Percentiles rank a stretch among this genome's conserved stretches.
These are phyloP conservation scores for Phytophthora meadii DNA, from an alignment of 352 stramenopile genomes.

Conservation along the genomic window DNA sequence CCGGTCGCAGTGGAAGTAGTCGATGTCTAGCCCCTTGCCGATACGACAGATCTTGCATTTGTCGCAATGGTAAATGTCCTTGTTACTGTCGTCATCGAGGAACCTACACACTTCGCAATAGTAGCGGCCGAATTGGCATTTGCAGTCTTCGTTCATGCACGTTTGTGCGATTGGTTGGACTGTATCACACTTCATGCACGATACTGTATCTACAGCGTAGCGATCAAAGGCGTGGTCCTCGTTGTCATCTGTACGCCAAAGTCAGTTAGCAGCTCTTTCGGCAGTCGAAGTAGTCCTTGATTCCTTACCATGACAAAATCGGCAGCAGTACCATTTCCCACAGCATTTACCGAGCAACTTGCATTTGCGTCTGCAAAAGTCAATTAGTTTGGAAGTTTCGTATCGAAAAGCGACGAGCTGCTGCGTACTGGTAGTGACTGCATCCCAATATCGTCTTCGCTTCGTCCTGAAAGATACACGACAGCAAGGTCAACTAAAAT, in stretches of 20 bases:
- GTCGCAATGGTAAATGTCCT: conserved; percentile 98
- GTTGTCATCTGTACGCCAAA: conserved; percentile 56
- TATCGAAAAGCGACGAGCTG: background rate
- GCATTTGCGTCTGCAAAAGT: conserved; percentile 54
- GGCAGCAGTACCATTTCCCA: conserved; percentile 88
- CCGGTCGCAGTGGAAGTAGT: conserved; percentile 98
- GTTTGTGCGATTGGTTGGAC: conserved; percentile 68
- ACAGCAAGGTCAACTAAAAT: conserved; percentile 1
- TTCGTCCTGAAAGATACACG: conserved; percentile 51
- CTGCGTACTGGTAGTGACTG: conserved; percentile 82
- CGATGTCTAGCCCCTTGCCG: conserved; percentile 94
- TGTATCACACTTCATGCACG: conserved; percentile 93
- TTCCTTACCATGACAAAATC: conserved; percentile 87
- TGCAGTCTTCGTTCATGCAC: conserved; percentile 75
- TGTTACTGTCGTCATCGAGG: conserved; percentile 92
- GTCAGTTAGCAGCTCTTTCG: background rate
- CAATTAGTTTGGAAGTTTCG: background rate
- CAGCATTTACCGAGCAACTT: conserved; percentile 91
- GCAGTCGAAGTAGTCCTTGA: background rate
- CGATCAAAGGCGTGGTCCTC: conserved; percentile 93
- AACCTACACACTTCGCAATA: conserved; percentile 97
- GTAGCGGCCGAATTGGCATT: conserved; percentile 91
- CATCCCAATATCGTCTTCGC: conserved; percentile 76
- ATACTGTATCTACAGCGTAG: conserved; percentile 94
- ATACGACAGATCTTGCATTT: conserved; percentile 98